Conservation (phyloP, 768 basidiomycete genomes). For the Favolaschia claudopus region DNA sequence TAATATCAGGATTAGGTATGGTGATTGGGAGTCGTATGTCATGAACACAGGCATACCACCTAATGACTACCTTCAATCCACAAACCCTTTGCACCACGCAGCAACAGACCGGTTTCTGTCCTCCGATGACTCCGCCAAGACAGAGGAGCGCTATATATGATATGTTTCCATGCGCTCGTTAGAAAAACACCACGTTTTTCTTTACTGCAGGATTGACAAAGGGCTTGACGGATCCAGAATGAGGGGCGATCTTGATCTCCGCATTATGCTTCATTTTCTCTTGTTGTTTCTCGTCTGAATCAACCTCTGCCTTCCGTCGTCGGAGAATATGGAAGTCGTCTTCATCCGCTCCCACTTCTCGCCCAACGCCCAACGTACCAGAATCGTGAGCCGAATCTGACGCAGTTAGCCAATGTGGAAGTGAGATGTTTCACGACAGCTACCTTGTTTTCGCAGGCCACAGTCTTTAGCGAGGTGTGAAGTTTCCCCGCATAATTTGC, state of each 20-base stretch:
- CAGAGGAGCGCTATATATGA: not conserved
- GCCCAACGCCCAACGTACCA: slow-evolving; percentile 51
- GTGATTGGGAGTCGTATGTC: too few species aligned
- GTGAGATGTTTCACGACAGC: slow-evolving; percentile 8
- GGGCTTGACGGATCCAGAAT: slow-evolving; percentile 48
- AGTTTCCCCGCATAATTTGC: slow-evolving; percentile 88
- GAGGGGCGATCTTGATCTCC: slow-evolving; percentile 52
- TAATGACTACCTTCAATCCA: too few species aligned
- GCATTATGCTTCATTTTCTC: slow-evolving; percentile 49
- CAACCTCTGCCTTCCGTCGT: slow-evolving; percentile 66
- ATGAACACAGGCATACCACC: too few species aligned
- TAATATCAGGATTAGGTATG: too few species aligned
- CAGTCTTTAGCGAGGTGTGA: slow-evolving; percentile 90
- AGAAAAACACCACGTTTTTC: slow-evolving; percentile 62
- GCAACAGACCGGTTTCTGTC: too few species aligned
- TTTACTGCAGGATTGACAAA: slow-evolving; percentile 32
- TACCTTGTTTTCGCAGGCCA: slow-evolving; percentile 65
- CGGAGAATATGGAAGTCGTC: slow-evolving; percentile 92
- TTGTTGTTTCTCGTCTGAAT: slow-evolving; percentile 62
- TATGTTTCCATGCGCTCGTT: slow-evolving; percentile 20
- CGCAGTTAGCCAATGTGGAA: slow-evolving; percentile 17
- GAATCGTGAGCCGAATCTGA: slow-evolving; percentile 47
- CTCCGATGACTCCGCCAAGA: too few species aligned
- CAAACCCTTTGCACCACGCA: too few species aligned
- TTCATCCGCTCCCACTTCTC: slow-evolving; percentile 84